Percentiles rank a stretch among this genome's conserved stretches.
Evolutionary conservation across 2,329 filamentous ascomycete species (phyloP).

Genomic region (Fusarium albidum): DNA sequence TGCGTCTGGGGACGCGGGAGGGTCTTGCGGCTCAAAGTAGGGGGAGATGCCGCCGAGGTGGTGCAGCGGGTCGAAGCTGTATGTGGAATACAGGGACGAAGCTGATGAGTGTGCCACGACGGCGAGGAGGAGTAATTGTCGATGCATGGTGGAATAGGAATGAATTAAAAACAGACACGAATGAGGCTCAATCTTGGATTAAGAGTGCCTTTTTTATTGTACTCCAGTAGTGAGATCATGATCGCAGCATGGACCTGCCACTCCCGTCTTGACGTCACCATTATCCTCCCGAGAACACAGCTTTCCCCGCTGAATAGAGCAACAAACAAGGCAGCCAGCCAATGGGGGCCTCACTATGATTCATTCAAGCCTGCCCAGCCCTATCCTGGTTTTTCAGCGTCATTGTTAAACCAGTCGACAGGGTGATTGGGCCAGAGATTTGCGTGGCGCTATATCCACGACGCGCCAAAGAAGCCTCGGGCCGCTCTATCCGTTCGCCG

Average conservation of each 20-base stretch:
- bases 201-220: too few species aligned
- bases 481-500: slow-evolving; percentile 27
- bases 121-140: slow-evolving; percentile 16
- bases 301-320: too few species aligned
- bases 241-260: background rate
- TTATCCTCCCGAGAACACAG: slow-evolving; percentile 2
- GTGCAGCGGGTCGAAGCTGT: slow-evolving; percentile 61
- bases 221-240: slow-evolving; percentile 27
- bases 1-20: slow-evolving; percentile 44
- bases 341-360: too few species aligned
- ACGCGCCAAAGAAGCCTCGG: slow-evolving; percentile 9
- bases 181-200: background rate
- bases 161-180: background rate
- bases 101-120: slow-evolving; percentile 18
- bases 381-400: slow-evolving; percentile 10
- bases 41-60: slow-evolving; percentile 65
- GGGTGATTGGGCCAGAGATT: slow-evolving; percentile 32
- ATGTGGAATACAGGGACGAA: slow-evolving; percentile 52
- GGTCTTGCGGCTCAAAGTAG: slow-evolving; percentile 64
- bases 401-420: background rate
- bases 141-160: slow-evolving; percentile 8
- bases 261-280: slow-evolving; percentile 29
- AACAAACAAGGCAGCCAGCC: too few species aligned
- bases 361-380: slow-evolving; percentile 10
- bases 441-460: slow-evolving; percentile 15